Base-by-base conservation (phyloP, 106 monocot species). In the Allium cepa region DNA sequence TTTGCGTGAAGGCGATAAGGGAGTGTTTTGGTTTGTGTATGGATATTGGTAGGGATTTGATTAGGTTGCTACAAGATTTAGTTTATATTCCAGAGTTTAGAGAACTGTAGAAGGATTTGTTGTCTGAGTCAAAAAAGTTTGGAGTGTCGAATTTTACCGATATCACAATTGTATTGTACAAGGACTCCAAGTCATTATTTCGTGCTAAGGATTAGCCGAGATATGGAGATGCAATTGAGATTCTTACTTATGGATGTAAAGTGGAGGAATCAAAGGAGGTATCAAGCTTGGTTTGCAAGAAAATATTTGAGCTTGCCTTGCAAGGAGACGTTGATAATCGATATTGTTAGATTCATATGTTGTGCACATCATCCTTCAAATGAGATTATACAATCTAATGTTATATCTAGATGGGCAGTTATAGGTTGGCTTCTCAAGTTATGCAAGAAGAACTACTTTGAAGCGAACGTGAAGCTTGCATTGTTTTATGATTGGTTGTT, bases 401-500 rank as follows among this genome's bases (percentile, higher is more conserved):
- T 92, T 55, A 72, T 89, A 48, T 69, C 88, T 2, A 81, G 96
- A 71, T 97, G 96, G 92, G 88, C 88, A 13, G 57, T 97, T 11
- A 71, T 97, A 4, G 92, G 96, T 15, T 97, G 96, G 96, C 89
- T 97, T 68, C 59, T 96, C 8, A 88, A 71, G 56, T 81, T 81
- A 68, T 86, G 83, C 62, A 80, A 66, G 61, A 86, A 67, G 70
- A 79, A 81, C 52, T 83, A 90, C 68, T 62, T 85, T 4, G 77
- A 71, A 65, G 90, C 92, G 0, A 93, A 87, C 76, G 87, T 77
- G 26, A 93, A 99, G 79, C 81, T 99, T 46, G 87, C 87, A 11
- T 60, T 99, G 80, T 93, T 99, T 57, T 99, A 88, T 65, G 96
- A 97, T 69, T 97, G 96, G 92, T 57, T 62, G 71, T 99, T 99